Evolutionary conservation across 305 asterid genomes (phyloP), one percentile per base, ranked within the genome.

Genomic region (Fraxinus baroniana): DNA sequence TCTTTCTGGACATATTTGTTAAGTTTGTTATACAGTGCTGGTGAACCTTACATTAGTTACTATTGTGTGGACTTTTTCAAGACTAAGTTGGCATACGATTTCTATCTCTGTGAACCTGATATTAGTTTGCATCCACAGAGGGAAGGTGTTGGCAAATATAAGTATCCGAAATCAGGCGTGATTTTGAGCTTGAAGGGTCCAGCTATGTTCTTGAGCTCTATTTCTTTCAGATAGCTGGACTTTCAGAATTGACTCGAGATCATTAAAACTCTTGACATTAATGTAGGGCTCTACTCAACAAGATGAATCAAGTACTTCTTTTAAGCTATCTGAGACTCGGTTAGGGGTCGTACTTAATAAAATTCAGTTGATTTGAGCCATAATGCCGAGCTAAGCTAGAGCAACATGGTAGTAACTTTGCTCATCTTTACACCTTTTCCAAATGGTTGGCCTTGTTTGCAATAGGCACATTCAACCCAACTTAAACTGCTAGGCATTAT

Each of bases 1-100:
- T 49, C 76, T 81, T 81, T 83, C 60, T 60, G 39, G 71, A 79
- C 82, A 76, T 78, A 46, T 80, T 36, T 77, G 41, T 83, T 81
- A 36, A 72, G 0, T 66, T 77, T n/a, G 46, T 80, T 55, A 76
- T 82, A 64, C 28, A n/a, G 66, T 49, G 78, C 76, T 78, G 39
- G 41, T 83, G 22, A 73, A 12, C 55, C 74, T 60, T 64, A 13
- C n/a, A 49, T 60, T 57, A 24, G 77, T 72, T 33, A 37, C 44
- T 72, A 72, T 9, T n/a, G 20, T 33, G 13, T 72, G 77, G 28
- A 7, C 15, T 35, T 72, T 72, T 17, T 71, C 12, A 5, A 72
- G 46, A 72, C 7, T 33, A 72, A 17, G 20, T 33, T 72, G 24
- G 15, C 37, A 72, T 37, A 68, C 76, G 77, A 77, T 79, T 76